Percentiles rank a stretch among this genome's conserved stretches.
Conservation (phyloP, 495 filamentous ascomycete species). For the Apiosordaria backusii region DNA sequence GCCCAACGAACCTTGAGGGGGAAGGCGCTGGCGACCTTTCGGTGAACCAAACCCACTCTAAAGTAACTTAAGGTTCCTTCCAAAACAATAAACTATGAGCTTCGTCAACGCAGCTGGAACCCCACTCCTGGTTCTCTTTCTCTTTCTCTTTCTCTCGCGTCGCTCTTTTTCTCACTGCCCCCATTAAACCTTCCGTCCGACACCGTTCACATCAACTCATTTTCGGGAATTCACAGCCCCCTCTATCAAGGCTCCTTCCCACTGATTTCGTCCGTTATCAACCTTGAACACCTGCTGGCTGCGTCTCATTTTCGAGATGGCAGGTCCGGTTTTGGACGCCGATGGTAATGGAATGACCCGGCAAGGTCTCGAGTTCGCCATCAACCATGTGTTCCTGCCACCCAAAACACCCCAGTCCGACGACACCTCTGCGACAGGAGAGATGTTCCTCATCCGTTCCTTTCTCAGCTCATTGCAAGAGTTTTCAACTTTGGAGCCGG, state of each 20-base stretch:
- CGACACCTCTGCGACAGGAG: constrained; percentile 28
- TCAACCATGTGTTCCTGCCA: constrained; percentile 60
- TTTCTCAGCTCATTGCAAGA: constrained; percentile 21
- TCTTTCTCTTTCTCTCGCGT: neutral
- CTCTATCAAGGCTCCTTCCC: neutral
- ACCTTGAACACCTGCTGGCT: neutral
- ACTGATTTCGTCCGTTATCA: neutral
- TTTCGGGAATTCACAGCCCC: neutral
- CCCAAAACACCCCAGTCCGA: constrained; percentile 52
- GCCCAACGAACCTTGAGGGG: too few relatives aligned
- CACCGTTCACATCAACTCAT: neutral
- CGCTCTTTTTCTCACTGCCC: neutral
- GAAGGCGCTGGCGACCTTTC: neutral
- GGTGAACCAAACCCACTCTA: neutral
- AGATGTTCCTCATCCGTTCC: constrained; percentile 16
- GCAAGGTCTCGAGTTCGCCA: constrained; percentile 33
- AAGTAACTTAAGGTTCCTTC: neutral
- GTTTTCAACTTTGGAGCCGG: neutral
- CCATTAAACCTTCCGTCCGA: neutral
- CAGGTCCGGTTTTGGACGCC: neutral
- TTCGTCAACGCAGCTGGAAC: neutral
- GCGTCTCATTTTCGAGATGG: neutral
- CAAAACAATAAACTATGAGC: neutral
- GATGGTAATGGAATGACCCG: neutral
- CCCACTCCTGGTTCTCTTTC: neutral